phyloP scores from a whole-genome alignment of 129 eudicot genomes.

The Smallanthus sonchifolius region DNA sequence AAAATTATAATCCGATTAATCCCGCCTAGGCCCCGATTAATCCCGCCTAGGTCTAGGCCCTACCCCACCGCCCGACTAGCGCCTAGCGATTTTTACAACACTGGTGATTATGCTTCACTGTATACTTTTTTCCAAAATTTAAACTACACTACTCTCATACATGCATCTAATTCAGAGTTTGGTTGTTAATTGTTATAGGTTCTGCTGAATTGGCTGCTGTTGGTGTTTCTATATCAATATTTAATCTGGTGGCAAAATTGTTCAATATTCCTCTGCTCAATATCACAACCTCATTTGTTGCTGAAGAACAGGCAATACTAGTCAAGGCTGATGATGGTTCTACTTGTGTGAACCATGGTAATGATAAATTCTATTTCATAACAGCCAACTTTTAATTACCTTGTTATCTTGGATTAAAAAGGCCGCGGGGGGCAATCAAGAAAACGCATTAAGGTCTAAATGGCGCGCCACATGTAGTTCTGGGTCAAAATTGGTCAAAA shows the following conservation, averaged over 20 bases:
- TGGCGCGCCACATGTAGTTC: no score
- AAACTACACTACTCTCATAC: not conserved
- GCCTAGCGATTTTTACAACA: no score
- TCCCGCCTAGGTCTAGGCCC: no score
- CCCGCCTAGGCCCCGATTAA: no score
- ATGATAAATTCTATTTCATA: not conserved
- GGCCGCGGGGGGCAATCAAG: no score
- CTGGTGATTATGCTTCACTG: not conserved
- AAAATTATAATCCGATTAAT: no score
- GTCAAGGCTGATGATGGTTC: conserved; percentile 29
- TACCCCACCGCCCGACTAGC: no score
- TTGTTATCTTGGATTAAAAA: not conserved
- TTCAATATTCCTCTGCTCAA: conserved; percentile 92
- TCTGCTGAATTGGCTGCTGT: conserved; percentile 97
- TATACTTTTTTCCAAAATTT: not conserved
- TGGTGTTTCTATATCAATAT: conserved; percentile 91
- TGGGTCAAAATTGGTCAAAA: no score
- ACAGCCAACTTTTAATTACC: not conserved
- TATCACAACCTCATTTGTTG: conserved; percentile 91
- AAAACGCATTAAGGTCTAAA: no score
- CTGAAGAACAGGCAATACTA: conserved; percentile 81
- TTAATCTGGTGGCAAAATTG: conserved; percentile 84
- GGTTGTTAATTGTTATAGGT: conserved; percentile 41
- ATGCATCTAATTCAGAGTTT: conserved; percentile 15
- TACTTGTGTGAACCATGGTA: conserved; percentile 39